Evolutionary conservation across 306 rosid genomes (phyloP).

Genomic region (Rosa chinensis): DNA sequence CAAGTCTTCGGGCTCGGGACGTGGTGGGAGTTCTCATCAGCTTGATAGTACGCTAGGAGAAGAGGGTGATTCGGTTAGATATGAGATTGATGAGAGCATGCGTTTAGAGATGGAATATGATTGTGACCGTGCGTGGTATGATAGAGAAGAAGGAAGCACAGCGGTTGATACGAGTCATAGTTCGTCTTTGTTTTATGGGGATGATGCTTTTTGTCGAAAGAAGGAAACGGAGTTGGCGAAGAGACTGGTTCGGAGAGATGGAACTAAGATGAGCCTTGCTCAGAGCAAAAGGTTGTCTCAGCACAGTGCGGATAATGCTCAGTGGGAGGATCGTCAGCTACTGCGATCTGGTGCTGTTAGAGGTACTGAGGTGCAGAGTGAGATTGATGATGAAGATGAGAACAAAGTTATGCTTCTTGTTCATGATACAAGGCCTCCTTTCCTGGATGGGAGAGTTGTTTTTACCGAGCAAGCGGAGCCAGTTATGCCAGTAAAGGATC

Average conservation of each 20-base stretch:
- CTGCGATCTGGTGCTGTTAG: slow-evolving; percentile 93
- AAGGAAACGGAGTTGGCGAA: slow-evolving; percentile 94
- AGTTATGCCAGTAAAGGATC: slow-evolving; percentile 90
- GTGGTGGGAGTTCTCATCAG: slow-evolving; percentile 49
- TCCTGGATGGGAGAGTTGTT: slow-evolving; percentile 90
- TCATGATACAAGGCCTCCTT: slow-evolving; percentile 95
- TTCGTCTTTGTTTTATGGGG: slow-evolving; percentile 67
- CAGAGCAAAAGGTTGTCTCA: slow-evolving; percentile 82
- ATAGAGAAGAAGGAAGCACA: slow-evolving; percentile 90
- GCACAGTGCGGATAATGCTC: slow-evolving; percentile 79
- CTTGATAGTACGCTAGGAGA: too few species aligned
- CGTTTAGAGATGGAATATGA: slow-evolving; percentile 84
- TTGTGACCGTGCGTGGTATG: slow-evolving; percentile 95
- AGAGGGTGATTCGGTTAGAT: slow-evolving; percentile 1
- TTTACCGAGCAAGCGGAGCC: slow-evolving; percentile 89
- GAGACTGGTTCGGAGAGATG: slow-evolving; percentile 81
- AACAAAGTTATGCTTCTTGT: slow-evolving; percentile 89
- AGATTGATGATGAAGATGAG: slow-evolving; percentile 89
- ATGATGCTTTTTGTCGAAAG: slow-evolving; percentile 75
- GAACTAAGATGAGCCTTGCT: slow-evolving; percentile 86
- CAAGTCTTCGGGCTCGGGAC: slow-evolving; percentile 53
- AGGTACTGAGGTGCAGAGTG: slow-evolving; percentile 84
- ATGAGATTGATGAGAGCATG: slow-evolving; percentile 87
- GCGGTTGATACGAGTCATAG: slow-evolving; percentile 56
- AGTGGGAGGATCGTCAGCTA: slow-evolving; percentile 93